A percentile compares a stretch with the other conserved stretches of the same genome.
Conservation (phyloP, 179 eudicot genomes). For the Drosera spatulata region DNA sequence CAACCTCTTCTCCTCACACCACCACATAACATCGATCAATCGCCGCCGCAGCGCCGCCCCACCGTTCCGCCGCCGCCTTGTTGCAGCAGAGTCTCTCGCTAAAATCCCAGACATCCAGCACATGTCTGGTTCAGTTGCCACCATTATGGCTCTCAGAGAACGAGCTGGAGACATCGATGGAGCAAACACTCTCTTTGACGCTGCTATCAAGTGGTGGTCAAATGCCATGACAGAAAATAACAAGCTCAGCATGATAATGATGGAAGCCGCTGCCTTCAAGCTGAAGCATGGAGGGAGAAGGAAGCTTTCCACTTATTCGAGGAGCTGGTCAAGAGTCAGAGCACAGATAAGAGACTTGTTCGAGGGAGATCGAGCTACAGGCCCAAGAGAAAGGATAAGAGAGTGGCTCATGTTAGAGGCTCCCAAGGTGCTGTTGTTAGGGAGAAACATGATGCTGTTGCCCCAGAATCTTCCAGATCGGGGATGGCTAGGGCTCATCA, state of each 20-base stretch:
- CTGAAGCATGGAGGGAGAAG: slow-evolving; percentile 72
- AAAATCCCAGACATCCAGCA: slow-evolving; percentile 74
- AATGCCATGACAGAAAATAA: slow-evolving; percentile 74
- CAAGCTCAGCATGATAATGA: slow-evolving; percentile 61
- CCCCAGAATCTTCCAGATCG: slow-evolving; percentile 15
- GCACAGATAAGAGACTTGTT: slow-evolving; percentile 63
- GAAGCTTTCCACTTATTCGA: slow-evolving; percentile 63
- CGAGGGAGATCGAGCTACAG: slow-evolving; percentile 77
- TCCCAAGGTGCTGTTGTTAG: slow-evolving; percentile 83
- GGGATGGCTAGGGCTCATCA: no score
- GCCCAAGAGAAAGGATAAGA: slow-evolving; percentile 83
- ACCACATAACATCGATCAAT: no score
- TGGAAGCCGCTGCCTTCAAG: slow-evolving; percentile 81
- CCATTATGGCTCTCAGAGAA: slow-evolving; percentile 69
- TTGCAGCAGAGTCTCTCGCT: slow-evolving; percentile 69
- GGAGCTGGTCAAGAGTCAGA: slow-evolving; percentile 56
- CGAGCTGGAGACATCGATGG: slow-evolving; percentile 74
- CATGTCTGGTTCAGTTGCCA: slow-evolving; percentile 85
- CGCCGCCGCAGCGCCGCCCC: no score
- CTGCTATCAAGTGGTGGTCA: slow-evolving; percentile 72
- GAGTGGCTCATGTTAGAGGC: slow-evolving; percentile 72
- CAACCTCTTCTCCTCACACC: no score
- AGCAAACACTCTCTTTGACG: slow-evolving; percentile 53
- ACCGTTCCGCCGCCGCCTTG: slow-evolving; percentile 71
- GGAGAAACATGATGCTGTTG: slow-evolving; percentile 39